Base-by-base conservation (phyloP, 2,329 filamentous ascomycete genomes). In the Cucurbitaria berberidis region DNA sequence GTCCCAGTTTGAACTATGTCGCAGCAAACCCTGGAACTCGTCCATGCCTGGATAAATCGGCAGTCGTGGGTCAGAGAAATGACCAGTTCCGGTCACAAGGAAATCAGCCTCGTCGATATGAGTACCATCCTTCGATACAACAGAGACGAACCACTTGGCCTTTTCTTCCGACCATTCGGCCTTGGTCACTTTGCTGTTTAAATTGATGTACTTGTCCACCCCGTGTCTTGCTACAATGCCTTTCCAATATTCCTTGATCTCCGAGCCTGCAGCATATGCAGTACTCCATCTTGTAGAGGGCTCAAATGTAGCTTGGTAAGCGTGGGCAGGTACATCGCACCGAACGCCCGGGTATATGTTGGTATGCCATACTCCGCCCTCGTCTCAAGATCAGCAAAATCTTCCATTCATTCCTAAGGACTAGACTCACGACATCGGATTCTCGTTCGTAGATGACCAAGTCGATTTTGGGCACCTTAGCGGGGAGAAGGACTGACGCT, bases 81-180 rank as follows among this genome's bases (percentile, higher is more conserved):
- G 40, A 7, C 57, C 53, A 29, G 45, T 52, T n/a, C 34, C 66
- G 4, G 57, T 64, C 16, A 77, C 61, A 9, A 77, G 30, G 74
- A 68, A 54, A 21, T 59, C 52, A 6, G 21, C 55, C 35, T 44
- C 52, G 30, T 49, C 48, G 9, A 35, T 22, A 29, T 67, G 0
- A 78, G n/a, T 35, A 16, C 34, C 27, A 22, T 32, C 86, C 78
- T 84, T 84, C 69, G 78, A 52, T 11, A 76, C 79, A 6, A 86
- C 68, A 1, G 74, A 75, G 13, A 90, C 84, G 67, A 90, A 87
- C 88, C 88, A 90, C 55, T 81, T 78, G 89, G 27, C 48, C n/a
- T 46, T 43, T 16, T 27, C 57, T 35, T 76, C 69, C 18, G 71
- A 44, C 76, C 76, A 78, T 6, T 52, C 45, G 1, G 74, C 69